A percentile compares a stretch with the other conserved stretches of the same genome.
Conservation (phyloP, 306 rosid species). For the Aeschynomene evenia region DNA sequence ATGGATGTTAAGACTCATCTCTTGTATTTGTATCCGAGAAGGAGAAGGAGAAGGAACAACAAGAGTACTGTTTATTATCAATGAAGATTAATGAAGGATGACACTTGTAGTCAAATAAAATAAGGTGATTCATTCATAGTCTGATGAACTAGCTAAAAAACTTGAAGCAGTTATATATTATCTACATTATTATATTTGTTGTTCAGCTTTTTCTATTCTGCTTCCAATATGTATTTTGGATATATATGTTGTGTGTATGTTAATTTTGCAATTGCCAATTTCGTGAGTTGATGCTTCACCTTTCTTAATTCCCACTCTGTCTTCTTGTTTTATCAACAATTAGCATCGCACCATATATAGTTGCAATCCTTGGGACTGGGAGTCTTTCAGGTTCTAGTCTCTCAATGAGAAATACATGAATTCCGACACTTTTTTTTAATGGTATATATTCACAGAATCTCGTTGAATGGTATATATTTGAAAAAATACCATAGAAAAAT, state of each 20-base stretch:
- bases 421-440: too few species aligned
- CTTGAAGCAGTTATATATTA: neutral
- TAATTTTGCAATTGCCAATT: neutral
- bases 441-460: too few species aligned
- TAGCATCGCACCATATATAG: neutral
- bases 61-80: neutral
- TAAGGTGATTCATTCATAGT: neutral
- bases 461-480: too few species aligned
- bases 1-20: slow-evolving; percentile 1
- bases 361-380: too few species aligned
- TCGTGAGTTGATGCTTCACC: neutral
- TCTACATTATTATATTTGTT: neutral
- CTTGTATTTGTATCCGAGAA: slow-evolving; percentile 25
- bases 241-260: neutral
- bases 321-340: neutral
- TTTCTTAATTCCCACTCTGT: neutral
- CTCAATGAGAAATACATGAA: too few species aligned
- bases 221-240: neutral
- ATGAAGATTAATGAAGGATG: neutral
- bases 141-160: neutral
- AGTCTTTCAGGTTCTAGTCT: too few species aligned
- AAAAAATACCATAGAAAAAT: too few species aligned
- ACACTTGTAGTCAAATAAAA: neutral
- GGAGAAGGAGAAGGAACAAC: slow-evolving; percentile 24
- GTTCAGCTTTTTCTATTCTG: neutral